These are phyloP conservation scores for Bruguiera parviflora DNA, from an alignment of 345 rosid genomes.

Conservation along the genomic window DNA sequence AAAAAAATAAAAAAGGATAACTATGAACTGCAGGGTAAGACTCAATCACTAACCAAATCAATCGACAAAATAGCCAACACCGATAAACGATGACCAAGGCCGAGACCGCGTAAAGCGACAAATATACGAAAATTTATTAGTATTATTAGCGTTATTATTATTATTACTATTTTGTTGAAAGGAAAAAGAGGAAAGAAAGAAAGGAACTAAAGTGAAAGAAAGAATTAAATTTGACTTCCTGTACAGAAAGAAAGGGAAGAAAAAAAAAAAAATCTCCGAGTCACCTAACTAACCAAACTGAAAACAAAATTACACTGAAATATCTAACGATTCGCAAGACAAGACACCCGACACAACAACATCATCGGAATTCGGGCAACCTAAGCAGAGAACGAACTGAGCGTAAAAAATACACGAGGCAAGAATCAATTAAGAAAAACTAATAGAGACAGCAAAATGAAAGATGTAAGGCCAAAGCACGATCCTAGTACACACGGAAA, in stretches of 20 bases:
- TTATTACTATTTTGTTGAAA: too few relatives aligned
- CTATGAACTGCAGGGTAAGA: not conserved
- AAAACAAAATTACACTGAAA: constrained; percentile 12
- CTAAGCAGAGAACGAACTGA: not conserved
- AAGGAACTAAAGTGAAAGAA: too few relatives aligned
- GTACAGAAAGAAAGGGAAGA: too few relatives aligned
- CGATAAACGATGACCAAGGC: not conserved
- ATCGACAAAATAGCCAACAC: not conserved
- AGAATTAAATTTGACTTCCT: too few relatives aligned
- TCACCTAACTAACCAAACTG: constrained; percentile 24
- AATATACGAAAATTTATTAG: not conserved
- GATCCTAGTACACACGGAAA: too few relatives aligned
- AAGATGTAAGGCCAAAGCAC: too few relatives aligned
- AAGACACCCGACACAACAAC: not conserved
- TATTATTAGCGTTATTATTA: too few relatives aligned
- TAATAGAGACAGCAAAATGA: too few relatives aligned
- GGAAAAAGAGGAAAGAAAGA: too few relatives aligned
- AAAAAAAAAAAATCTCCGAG: not conserved
- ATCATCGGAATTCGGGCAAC: too few relatives aligned
- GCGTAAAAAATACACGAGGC: not conserved
- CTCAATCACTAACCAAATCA: not conserved
- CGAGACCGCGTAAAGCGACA: not conserved
- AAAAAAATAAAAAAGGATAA: not conserved
- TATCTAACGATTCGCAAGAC: not conserved
- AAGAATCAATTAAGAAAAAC: too few relatives aligned